These are phyloP conservation scores for Umbellularia californica DNA, from an alignment of 164 flowering plant genomes.

Conservation along the genomic window DNA sequence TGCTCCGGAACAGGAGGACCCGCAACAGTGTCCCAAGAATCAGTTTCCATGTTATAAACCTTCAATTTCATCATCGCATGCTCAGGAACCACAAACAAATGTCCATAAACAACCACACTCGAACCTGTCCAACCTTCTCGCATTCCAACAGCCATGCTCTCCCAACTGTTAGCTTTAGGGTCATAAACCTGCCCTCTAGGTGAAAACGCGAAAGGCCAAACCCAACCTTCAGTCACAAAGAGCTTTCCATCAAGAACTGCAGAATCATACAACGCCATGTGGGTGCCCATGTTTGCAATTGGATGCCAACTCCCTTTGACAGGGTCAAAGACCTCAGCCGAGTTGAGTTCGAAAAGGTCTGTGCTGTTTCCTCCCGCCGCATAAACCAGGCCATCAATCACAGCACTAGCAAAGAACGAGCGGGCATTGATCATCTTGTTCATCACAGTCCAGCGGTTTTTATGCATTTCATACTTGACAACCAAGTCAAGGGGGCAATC, in stretches of 20 bases:
- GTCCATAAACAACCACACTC: conserved; percentile 49
- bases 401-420: conserved; percentile 54
- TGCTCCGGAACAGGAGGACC: conserved; percentile 58
- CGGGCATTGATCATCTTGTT: conserved; percentile 51
- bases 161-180: conserved; percentile 51
- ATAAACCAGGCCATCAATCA: conserved; percentile 53
- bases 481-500: conserved; percentile 54
- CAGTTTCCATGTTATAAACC: conserved; percentile 46
- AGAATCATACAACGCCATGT: conserved; percentile 57
- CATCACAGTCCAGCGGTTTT: conserved; percentile 68
- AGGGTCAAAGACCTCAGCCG: conserved; percentile 55
- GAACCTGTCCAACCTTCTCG: conserved; percentile 78
- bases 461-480: conserved; percentile 48
- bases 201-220: conserved; percentile 60
- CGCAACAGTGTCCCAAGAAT: conserved; percentile 52
- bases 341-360: conserved; percentile 44
- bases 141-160: conserved; percentile 47
- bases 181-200: conserved; percentile 67
- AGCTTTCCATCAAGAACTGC: conserved; percentile 63
- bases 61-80: conserved; percentile 55
- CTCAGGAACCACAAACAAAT: conserved; percentile 59
- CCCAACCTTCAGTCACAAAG: conserved; percentile 68
- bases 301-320: conserved; percentile 40
- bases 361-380: conserved; percentile 67
- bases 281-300: conserved; percentile 44